A percentile compares a stretch with the other conserved stretches of the same genome.
These are phyloP conservation scores for Leishmania tropica DNA, from an alignment of 208 protist genomes.

Conservation along the genomic window DNA sequence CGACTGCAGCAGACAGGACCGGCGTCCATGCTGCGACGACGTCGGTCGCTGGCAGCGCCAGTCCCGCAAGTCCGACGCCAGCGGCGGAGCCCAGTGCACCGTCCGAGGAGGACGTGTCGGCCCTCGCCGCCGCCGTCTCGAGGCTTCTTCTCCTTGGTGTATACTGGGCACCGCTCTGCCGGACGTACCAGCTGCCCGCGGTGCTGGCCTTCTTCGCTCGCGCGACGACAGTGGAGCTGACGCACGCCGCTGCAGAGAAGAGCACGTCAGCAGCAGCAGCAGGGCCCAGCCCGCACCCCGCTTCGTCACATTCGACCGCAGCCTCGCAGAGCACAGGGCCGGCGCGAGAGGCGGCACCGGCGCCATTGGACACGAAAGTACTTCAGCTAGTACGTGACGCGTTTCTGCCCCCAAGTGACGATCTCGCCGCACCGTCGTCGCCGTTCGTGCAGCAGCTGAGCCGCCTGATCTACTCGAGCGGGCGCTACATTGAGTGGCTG, in stretches of 20 bases:
- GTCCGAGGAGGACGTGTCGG: not conserved
- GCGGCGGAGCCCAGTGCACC: not conserved
- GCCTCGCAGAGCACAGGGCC: not conserved
- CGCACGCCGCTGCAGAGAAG: not conserved
- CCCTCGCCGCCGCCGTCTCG: conserved; percentile 1
- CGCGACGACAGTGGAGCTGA: not conserved
- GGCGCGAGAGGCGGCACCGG: not conserved
- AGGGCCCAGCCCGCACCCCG: not conserved
- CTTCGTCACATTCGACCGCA: not conserved
- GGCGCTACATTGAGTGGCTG: not conserved
- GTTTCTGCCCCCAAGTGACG: not conserved
- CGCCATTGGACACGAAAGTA: not conserved
- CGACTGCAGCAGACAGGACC: not conserved
- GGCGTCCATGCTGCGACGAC: not conserved
- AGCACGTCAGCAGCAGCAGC: not conserved
- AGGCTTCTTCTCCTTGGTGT: conserved; percentile 11
- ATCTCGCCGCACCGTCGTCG: not conserved
- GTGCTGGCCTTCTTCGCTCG: conserved; percentile 1
- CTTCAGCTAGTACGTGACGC: not conserved
- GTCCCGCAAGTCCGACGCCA: not conserved
- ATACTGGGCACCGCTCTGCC: conserved; percentile 32
- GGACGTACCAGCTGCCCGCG: conserved; percentile 20
- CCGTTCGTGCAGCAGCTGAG: conserved; percentile 6
- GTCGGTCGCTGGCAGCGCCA: not conserved
- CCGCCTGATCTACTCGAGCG: not conserved